Percentiles rank a stretch among this genome's conserved stretches.
Evolutionary conservation across 495 filamentous ascomycete species (phyloP).

Genomic region (Penicillium steckii): DNA sequence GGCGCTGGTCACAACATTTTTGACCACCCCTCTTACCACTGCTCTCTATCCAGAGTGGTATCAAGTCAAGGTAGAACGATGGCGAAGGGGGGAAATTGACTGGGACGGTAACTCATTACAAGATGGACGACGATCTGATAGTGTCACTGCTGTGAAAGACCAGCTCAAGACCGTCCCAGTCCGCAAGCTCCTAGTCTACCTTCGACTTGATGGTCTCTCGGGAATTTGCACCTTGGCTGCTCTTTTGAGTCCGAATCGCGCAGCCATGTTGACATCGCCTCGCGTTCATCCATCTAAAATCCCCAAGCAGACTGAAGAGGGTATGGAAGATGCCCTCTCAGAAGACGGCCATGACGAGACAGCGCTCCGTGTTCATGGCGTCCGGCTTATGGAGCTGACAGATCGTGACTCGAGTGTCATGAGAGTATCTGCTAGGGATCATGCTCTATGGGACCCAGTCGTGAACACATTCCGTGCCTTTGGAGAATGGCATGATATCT

Average conservation of each 20-base stretch:
- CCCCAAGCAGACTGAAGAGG: slow-evolving; percentile 20
- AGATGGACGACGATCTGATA: slow-evolving; percentile 34
- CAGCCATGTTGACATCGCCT: slow-evolving; percentile 21
- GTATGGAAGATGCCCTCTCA: slow-evolving; percentile 25
- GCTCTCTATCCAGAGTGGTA: slow-evolving; percentile 85
- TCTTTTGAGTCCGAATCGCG: slow-evolving; percentile 51
- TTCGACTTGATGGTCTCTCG: slow-evolving; percentile 88
- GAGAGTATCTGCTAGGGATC: slow-evolving; percentile 86
- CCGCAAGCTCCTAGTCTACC: slow-evolving; percentile 58
- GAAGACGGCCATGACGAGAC: slow-evolving; percentile 22
- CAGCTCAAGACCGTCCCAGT: slow-evolving; percentile 34
- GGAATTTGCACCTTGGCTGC: slow-evolving; percentile 82
- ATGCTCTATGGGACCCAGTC: slow-evolving; percentile 76
- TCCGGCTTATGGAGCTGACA: slow-evolving; percentile 83
- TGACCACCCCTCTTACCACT: slow-evolving; percentile 80
- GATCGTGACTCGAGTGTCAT: slow-evolving; percentile 95
- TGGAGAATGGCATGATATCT: slow-evolving; percentile 78
- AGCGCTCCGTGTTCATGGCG: slow-evolving; percentile 77
- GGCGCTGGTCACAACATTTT: slow-evolving; percentile 89
- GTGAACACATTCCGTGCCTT: slow-evolving; percentile 91
- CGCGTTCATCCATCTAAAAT: slow-evolving; percentile 51
- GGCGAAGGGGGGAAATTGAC: slow-evolving; percentile 88
- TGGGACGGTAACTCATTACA: slow-evolving; percentile 74
- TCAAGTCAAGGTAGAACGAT: slow-evolving; percentile 86
- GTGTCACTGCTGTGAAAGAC: slow-evolving; percentile 44